These are phyloP conservation scores for Pyrenophora seminiperda DNA, from an alignment of 2,329 filamentous ascomycete genomes.

Conservation along the genomic window DNA sequence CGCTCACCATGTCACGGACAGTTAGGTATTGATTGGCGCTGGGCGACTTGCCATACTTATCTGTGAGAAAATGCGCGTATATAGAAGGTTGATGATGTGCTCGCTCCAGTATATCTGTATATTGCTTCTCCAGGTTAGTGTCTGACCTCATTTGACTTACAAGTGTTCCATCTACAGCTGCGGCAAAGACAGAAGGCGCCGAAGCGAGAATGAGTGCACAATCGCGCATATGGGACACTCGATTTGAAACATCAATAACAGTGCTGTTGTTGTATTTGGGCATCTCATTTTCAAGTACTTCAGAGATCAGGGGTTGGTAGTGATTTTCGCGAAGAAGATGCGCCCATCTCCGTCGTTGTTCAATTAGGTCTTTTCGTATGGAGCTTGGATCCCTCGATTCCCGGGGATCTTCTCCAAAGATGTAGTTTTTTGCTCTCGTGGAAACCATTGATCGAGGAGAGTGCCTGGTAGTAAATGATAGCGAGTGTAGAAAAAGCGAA, in stretches of 20 bases:
- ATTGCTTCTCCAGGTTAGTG: constrained; percentile 23
- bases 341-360: constrained; percentile 23
- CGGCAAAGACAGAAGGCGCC: constrained; percentile 26
- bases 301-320: constrained; percentile 30
- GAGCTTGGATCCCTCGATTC: too few relatives aligned
- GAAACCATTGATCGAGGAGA: constrained; percentile 3
- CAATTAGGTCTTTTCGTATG: constrained; percentile 13
- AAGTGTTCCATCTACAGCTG: constrained; percentile 35
- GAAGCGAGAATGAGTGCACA: constrained; percentile 37
- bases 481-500: neutral
- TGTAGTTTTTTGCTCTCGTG: constrained; percentile 7
- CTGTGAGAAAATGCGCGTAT: constrained; percentile 35
- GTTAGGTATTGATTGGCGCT: constrained; percentile 31
- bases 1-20: constrained; percentile 22
- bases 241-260: constrained; percentile 16
- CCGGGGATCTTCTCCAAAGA: neutral
- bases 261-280: constrained; percentile 30
- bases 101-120: constrained; percentile 23
- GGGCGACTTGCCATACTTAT: constrained; percentile 26
- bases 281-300: constrained; percentile 32
- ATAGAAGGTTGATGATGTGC: constrained; percentile 35
- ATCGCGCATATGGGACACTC: constrained; percentile 23
- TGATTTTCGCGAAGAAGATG: constrained; percentile 22
- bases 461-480: neutral
- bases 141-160: constrained; percentile 20